phyloP scores from a whole-genome alignment of 768 basidiomycete species.

The Boletus sp. region DNA sequence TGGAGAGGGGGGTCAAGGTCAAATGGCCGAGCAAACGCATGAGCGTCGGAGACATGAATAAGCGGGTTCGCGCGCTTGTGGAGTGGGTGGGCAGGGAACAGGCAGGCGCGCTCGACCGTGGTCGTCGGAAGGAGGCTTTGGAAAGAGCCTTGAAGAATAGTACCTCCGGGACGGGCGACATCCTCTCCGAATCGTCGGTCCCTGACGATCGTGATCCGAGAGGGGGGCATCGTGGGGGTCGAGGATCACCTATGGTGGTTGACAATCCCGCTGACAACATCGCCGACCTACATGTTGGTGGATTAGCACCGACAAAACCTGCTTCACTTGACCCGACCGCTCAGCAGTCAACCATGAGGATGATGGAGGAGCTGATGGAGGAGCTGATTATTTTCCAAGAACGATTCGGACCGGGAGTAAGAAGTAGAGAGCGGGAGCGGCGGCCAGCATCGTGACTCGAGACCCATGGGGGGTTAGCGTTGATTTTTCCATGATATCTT shows the following conservation, averaged over 20 bases:
- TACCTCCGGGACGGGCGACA: slow-evolving; percentile 6
- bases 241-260: slow-evolving; percentile 33
- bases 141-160: slow-evolving; percentile 45
- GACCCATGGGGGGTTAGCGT: background rate
- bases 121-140: slow-evolving; percentile 64
- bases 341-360: slow-evolving; percentile 56
- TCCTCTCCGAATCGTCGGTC: slow-evolving; percentile 3
- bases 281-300: slow-evolving; percentile 15
- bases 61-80: slow-evolving; percentile 82
- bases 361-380: slow-evolving; percentile 90
- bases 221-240: slow-evolving; percentile 9
- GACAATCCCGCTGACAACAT: slow-evolving; percentile 21
- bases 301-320: slow-evolving; percentile 7
- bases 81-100: slow-evolving; percentile 95
- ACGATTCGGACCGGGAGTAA: slow-evolving; percentile 63
- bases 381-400: slow-evolving; percentile 89
- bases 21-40: slow-evolving; percentile 93
- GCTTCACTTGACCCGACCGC: slow-evolving; percentile 8
- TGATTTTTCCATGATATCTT: slow-evolving; percentile 17
- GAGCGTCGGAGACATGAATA: slow-evolving; percentile 98
- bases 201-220: slow-evolving; percentile 17
- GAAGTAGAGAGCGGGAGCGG: slow-evolving; percentile 51
- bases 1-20: slow-evolving; percentile 80
- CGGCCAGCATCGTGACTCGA: slow-evolving; percentile 35
- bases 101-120: slow-evolving; percentile 68